Evolutionary conservation across 2,329 filamentous ascomycete genomes (phyloP), one percentile per base, ranked within the genome.

Genomic region (Zymoseptoria ardabiliae): DNA sequence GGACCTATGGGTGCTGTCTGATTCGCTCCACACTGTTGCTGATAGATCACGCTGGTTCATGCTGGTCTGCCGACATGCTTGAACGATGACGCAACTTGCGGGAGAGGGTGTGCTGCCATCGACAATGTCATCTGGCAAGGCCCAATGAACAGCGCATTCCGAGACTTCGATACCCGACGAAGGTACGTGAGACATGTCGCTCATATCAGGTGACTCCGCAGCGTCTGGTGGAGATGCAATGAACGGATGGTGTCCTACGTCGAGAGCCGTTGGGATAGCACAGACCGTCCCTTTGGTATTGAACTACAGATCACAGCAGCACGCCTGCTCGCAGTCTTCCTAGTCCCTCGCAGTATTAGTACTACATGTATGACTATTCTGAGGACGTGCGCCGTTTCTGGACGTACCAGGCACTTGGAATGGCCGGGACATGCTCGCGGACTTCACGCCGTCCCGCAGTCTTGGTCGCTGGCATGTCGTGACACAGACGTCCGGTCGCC

Each of bases 131-230:
- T 63, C 52, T 56, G 54, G 58, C 61, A 58, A 28, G 57, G 55
- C 30, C 30, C 53, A 48, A 55, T 59, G 58, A 56, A 63, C 63
- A 65, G 56, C 61, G 63, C 63, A 63, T 56, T 55, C 45, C 51
- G 30, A 56, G 52, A 41, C 41, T 13, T 22, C 23, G 13, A n/a
- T 30, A 28, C 20, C 20, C n/a, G n/a, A 48, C 23, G 49, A 49
- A 45, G 49, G 48, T 55, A 19, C 35, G 35, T 45, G 53, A 54
- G 62, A 61, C 63, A 65, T 61, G 48, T 35, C n/a, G 35, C 53
- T 20, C 8, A 45, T 56, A 50, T 64, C 63, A 61, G 55, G 57
- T 65, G 63, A 65, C 49, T 45, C 3, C 11, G 17, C 6, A 45
- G 6, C 11, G 13, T 45, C 35, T 45, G 13, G 35, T 28, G 35